Conservation (phyloP, 352 stramenopile species). For the Phytophthora chlamydospora region DNA sequence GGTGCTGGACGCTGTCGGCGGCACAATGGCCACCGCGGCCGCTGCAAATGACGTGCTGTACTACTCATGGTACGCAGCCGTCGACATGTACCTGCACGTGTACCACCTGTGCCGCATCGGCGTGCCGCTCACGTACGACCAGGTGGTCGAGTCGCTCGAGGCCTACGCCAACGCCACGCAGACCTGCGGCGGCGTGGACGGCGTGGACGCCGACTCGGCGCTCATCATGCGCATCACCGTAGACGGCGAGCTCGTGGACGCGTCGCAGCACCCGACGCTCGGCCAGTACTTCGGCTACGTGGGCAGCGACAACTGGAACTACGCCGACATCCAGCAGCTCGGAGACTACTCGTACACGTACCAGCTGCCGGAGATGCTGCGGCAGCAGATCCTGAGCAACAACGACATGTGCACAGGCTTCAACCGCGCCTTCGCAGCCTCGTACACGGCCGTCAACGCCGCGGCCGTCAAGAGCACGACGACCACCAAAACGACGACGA, state of each 20-base stretch:
- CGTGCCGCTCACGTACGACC: slow-evolving; percentile 47
- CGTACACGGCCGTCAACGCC: slow-evolving; percentile 45
- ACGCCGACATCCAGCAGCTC: slow-evolving; percentile 65
- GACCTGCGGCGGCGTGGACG: slow-evolving; percentile 50
- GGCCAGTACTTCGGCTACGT: slow-evolving; percentile 68
- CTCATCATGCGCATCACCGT: slow-evolving; percentile 52
- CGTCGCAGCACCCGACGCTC: slow-evolving; percentile 61
- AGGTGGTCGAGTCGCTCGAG: slow-evolving; percentile 52
- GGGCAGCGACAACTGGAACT: slow-evolving; percentile 63
- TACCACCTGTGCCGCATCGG: slow-evolving; percentile 73
- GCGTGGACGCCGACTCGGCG: slow-evolving; percentile 39
- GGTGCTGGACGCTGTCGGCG: slow-evolving; percentile 60
- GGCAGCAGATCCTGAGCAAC: slow-evolving; percentile 71
- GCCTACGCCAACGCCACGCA: slow-evolving; percentile 51
- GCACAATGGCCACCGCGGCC: slow-evolving; percentile 54
- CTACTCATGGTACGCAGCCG: slow-evolving; percentile 69
- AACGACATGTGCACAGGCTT: slow-evolving; percentile 66
- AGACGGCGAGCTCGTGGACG: slow-evolving; percentile 54
- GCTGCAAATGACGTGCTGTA: slow-evolving; percentile 66
- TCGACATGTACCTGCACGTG: slow-evolving; percentile 76
- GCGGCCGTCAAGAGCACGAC: slow-evolving; percentile 47
- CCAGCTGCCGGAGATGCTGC: slow-evolving; percentile 60
- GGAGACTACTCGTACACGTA: slow-evolving; percentile 80
- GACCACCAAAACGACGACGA: slow-evolving; percentile 50
- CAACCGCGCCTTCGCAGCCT: slow-evolving; percentile 48